Conservation (phyloP, 805 yeast species). For the Ogataea neopini region DNA sequence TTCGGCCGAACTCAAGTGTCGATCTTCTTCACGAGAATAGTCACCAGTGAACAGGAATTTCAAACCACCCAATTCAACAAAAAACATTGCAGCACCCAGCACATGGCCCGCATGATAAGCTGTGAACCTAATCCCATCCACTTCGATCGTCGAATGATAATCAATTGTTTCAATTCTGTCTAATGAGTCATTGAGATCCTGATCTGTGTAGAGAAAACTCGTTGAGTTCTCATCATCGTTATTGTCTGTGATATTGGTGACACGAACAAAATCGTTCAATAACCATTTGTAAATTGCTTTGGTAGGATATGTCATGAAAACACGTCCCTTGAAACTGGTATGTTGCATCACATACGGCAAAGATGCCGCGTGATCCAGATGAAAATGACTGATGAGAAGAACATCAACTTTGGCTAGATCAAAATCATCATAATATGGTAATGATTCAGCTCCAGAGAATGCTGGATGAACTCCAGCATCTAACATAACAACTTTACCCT, state of each 20-base stretch:
- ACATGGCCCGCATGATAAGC: slow-evolving; percentile 99
- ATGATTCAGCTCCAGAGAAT: slow-evolving; percentile 79
- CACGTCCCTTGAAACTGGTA: slow-evolving; percentile 91
- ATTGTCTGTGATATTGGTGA: slow-evolving; percentile 60
- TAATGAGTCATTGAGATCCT: slow-evolving; percentile 83
- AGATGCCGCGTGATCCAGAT: slow-evolving; percentile 97
- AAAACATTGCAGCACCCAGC: slow-evolving; percentile 96
- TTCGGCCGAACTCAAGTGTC: slow-evolving; percentile 94
- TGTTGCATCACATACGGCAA: slow-evolving; percentile 98
- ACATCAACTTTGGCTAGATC: slow-evolving; percentile 87
- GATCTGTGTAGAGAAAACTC: slow-evolving; percentile 73
- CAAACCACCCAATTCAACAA: slow-evolving; percentile 91
- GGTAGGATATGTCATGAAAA: slow-evolving; percentile 98
- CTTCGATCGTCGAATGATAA: slow-evolving; percentile 92
- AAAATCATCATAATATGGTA: slow-evolving; percentile 95
- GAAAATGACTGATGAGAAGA: slow-evolving; percentile 89
- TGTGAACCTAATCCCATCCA: slow-evolving; percentile 91
- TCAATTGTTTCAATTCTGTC: slow-evolving; percentile 92
- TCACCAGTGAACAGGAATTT: slow-evolving; percentile 93
- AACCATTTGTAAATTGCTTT: slow-evolving; percentile 98
- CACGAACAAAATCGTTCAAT: slow-evolving; percentile 89
- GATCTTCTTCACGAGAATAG: slow-evolving; percentile 91
- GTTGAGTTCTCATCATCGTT: slow-evolving; percentile 45
- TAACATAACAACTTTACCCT: slow-evolving; percentile 92
- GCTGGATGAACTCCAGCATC: slow-evolving; percentile 99